These are phyloP conservation scores for Canariomyces notabilis DNA, from an alignment of 2,329 filamentous ascomycete genomes.

Conservation along the genomic window DNA sequence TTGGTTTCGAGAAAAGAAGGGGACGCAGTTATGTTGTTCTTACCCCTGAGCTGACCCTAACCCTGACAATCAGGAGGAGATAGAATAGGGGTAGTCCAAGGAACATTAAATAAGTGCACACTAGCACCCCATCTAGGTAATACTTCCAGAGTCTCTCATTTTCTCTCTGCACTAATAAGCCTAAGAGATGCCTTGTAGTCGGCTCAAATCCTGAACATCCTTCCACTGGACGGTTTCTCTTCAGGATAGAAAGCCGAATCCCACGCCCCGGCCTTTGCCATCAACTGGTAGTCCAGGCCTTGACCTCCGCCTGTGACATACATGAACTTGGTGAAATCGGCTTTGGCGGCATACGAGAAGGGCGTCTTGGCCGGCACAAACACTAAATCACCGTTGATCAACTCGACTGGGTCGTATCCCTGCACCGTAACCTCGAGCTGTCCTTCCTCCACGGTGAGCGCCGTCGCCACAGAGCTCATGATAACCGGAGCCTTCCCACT, in stretches of 20 bases:
- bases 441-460: constrained; percentile 19
- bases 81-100: too few species aligned
- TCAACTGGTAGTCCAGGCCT: constrained; percentile 16
- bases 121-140: too few species aligned
- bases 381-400: constrained; percentile 17
- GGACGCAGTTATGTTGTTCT: too few species aligned
- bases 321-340: constrained; percentile 20
- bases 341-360: constrained; percentile 14
- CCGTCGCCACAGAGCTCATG: constrained; percentile 8
- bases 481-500: not conserved
- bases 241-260: constrained; percentile 2
- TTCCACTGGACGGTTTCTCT: not conserved
- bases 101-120: too few species aligned
- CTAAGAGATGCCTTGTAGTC: too few species aligned
- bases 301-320: constrained; percentile 16
- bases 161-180: too few species aligned
- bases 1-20: too few species aligned
- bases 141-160: too few species aligned
- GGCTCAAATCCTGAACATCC: not conserved
- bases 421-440: constrained; percentile 14
- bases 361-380: constrained; percentile 14
- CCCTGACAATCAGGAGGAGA: too few species aligned
- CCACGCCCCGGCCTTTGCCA: constrained; percentile 1
- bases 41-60: too few species aligned
- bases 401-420: constrained; percentile 10